phyloP scores from a whole-genome alignment of 768 basidiomycete species.

The Mycena vitilis region DNA sequence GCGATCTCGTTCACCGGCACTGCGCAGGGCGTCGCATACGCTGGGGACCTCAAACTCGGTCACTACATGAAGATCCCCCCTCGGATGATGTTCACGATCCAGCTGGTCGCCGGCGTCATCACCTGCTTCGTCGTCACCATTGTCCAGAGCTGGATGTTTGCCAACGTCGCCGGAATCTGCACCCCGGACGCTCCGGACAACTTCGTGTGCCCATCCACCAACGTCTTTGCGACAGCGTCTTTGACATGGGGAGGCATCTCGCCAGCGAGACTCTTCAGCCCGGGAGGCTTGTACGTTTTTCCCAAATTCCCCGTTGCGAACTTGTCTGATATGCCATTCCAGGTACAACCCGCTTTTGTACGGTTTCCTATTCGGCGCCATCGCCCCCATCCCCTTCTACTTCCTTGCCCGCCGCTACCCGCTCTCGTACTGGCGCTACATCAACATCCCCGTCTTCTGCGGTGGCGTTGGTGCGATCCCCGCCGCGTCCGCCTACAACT shows the following conservation, averaged over 20 bases:
- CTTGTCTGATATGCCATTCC: slow-evolving; percentile 28
- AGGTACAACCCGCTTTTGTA: slow-evolving; percentile 74
- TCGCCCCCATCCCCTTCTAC: slow-evolving; percentile 85
- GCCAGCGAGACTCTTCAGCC: slow-evolving; percentile 74
- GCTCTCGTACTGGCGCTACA: slow-evolving; percentile 81
- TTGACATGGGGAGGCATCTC: slow-evolving; percentile 88
- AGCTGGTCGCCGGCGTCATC: slow-evolving; percentile 70
- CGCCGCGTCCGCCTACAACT: slow-evolving; percentile 90
- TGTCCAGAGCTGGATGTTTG: slow-evolving; percentile 80
- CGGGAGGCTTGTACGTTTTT: slow-evolving; percentile 63
- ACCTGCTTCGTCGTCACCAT: slow-evolving; percentile 67
- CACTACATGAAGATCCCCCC: slow-evolving; percentile 94
- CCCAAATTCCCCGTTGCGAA: not conserved
- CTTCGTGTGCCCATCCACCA: slow-evolving; percentile 78
- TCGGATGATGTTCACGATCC: slow-evolving; percentile 79
- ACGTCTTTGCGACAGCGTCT: slow-evolving; percentile 77
- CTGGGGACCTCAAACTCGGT: slow-evolving; percentile 84
- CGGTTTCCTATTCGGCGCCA: slow-evolving; percentile 81
- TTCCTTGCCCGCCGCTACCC: slow-evolving; percentile 84
- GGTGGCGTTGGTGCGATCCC: slow-evolving; percentile 79
- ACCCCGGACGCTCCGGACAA: slow-evolving; percentile 66
- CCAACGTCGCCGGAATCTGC: slow-evolving; percentile 80
- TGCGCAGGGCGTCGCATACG: slow-evolving; percentile 72
- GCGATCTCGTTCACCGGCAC: slow-evolving; percentile 67
- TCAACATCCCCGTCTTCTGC: slow-evolving; percentile 90